Conservation (phyloP, 2,329 filamentous ascomycete species). For the Xylariaceae sp. region DNA sequence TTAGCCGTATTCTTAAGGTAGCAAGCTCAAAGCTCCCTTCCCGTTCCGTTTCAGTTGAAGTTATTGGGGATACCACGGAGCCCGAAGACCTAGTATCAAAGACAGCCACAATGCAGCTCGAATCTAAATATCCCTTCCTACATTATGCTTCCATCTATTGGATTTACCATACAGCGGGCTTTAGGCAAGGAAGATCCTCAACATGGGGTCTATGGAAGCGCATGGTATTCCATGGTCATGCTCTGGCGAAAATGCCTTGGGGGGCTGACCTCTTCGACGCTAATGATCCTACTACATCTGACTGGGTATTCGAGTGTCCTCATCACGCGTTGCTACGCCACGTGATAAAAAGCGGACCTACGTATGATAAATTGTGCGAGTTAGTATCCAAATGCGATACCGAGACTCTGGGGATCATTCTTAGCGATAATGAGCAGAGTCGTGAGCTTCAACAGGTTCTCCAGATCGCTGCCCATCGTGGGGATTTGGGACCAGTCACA, state of each 20-base stretch:
- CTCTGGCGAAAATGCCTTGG: neutral
- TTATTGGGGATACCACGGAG: neutral
- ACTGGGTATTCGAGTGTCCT: neutral
- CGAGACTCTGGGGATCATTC: too few species aligned
- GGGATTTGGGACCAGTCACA: too few species aligned
- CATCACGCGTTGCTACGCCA: neutral
- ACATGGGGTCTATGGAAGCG: neutral
- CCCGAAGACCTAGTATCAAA: neutral
- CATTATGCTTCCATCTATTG: neutral
- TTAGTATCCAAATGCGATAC: too few species aligned
- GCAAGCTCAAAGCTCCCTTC: neutral
- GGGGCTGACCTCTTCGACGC: neutral
- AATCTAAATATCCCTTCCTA: neutral
- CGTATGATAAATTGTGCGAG: too few species aligned
- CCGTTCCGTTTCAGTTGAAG: neutral
- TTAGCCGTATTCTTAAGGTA: neutral
- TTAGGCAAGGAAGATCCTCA: neutral
- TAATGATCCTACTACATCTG: neutral
- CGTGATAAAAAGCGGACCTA: neutral
- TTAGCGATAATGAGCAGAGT: too few species aligned
- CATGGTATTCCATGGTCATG: neutral
- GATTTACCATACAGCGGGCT: neutral
- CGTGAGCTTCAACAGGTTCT: too few species aligned
- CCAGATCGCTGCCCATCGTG: too few species aligned
- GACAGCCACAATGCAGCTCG: neutral